Evolutionary conservation across 306 rosid species (phyloP).

Genomic region (Fragaria nilgerrensis): DNA sequence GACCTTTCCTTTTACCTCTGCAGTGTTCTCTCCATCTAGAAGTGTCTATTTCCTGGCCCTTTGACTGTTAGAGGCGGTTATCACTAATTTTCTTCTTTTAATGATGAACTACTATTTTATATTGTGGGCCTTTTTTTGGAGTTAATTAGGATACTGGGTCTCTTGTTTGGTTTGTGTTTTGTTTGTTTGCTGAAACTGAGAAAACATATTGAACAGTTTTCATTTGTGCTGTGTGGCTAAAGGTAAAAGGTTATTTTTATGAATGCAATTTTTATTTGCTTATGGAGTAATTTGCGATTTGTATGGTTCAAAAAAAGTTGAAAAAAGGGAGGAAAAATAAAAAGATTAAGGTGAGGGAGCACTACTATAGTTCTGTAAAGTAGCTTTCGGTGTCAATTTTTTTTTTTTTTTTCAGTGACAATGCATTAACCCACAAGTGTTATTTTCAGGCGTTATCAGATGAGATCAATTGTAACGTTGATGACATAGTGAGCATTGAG

Average conservation of each 20-base stretch:
- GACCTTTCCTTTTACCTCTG: neutral
- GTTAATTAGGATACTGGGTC: neutral
- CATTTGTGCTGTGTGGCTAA: neutral
- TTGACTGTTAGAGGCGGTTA: neutral
- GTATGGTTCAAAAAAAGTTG: neutral
- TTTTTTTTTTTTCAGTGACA: slow-evolving; percentile 1
- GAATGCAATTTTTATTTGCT: neutral
- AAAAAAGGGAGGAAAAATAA: neutral
- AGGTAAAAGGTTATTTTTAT: neutral
- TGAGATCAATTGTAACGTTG: slow-evolving; percentile 65
- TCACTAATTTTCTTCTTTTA: neutral
- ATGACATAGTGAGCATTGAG: slow-evolving; percentile 76
- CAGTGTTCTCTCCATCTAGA: neutral
- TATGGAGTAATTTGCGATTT: neutral
- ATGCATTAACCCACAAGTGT: slow-evolving; percentile 17
- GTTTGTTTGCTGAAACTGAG: neutral
- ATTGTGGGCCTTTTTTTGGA: neutral
- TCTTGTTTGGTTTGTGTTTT: neutral
- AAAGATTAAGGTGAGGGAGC: neutral
- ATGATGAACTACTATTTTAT: neutral
- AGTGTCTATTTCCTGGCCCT: neutral
- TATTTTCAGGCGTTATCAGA: slow-evolving; percentile 67
- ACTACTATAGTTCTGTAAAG: slow-evolving; percentile 1
- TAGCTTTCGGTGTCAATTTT: neutral
- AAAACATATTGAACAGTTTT: neutral